Evolutionary conservation across 345 rosid species (phyloP).

Genomic region (Ceriops decandra): DNA sequence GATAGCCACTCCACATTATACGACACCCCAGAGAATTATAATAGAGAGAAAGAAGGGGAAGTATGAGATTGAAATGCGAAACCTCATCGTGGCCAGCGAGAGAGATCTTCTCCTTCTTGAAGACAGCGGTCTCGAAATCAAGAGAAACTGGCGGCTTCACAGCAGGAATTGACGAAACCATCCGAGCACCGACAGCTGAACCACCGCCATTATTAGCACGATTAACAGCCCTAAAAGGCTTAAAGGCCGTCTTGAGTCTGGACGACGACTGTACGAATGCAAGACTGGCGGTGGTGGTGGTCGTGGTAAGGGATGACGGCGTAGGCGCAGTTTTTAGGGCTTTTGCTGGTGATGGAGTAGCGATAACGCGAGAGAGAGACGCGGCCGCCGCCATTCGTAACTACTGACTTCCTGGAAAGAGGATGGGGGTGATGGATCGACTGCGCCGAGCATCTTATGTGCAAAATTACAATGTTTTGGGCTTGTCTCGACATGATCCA

Average conservation of each 20-base stretch:
- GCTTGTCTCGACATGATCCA: no score
- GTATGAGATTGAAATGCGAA: neutral
- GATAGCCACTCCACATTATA: no score
- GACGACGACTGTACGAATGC: no score
- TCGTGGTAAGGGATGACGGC: neutral
- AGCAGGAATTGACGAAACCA: slow-evolving; percentile 1
- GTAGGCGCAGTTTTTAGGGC: neutral
- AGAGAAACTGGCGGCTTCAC: slow-evolving; percentile 12
- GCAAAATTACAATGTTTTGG: no score
- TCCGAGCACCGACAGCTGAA: slow-evolving; percentile 12
- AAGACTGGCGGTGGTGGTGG: neutral
- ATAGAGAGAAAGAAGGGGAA: neutral
- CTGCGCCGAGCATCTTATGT: no score
- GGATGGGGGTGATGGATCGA: no score
- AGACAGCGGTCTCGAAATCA: slow-evolving; percentile 71
- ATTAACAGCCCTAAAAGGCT: neutral
- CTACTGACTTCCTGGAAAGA: neutral
- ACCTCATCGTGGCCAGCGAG: slow-evolving; percentile 87
- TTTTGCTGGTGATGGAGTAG: neutral
- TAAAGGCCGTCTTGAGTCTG: neutral
- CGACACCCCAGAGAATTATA: no score
- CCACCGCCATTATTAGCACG: neutral
- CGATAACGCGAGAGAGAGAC: neutral
- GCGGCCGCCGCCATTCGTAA: neutral
- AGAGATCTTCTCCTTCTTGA: slow-evolving; percentile 73